phyloP scores from a whole-genome alignment of 2,329 filamentous ascomycete species.

The Hypocreales sp. region DNA sequence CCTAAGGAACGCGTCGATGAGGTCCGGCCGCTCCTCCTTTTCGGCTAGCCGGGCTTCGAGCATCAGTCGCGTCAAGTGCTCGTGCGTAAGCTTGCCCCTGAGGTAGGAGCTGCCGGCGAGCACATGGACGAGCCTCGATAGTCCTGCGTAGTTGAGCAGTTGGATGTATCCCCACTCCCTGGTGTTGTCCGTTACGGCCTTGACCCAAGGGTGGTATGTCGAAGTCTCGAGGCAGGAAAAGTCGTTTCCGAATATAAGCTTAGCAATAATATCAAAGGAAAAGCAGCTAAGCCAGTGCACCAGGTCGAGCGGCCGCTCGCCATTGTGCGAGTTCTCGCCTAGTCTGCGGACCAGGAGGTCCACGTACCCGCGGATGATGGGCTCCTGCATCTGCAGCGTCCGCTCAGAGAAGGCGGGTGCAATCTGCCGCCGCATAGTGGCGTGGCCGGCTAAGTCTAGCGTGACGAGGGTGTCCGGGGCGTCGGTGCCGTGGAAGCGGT shows the following conservation, averaged over 20 bases:
- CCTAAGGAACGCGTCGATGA: background rate
- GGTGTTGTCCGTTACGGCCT: constrained; percentile 4
- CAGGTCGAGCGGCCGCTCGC: constrained; percentile 5
- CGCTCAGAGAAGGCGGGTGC: constrained; percentile 10
- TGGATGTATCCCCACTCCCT: background rate
- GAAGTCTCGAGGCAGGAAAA: constrained; percentile 9
- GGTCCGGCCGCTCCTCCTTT: background rate
- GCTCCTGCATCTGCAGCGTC: constrained; percentile 10
- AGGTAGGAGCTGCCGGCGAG: background rate
- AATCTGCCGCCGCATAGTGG: constrained; percentile 3
- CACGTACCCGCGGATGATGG: constrained; percentile 19
- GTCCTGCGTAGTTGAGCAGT: background rate
- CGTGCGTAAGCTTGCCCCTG: background rate
- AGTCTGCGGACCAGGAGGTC: constrained; percentile 21
- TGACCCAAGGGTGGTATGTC: constrained; percentile 9
- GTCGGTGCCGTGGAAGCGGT: background rate
- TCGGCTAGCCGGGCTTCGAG: background rate
- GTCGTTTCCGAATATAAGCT: constrained; percentile 10
- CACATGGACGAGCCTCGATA: background rate
- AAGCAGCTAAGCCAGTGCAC: constrained; percentile 10
- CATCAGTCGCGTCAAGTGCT: background rate
- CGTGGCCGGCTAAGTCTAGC: constrained; percentile 3
- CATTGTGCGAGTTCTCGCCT: constrained; percentile 11
- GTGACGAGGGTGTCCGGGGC: constrained; percentile 1
- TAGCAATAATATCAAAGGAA: constrained; percentile 13